Base-by-base conservation (phyloP, 352 stramenopile genomes). In the Stephanocyclus meneghinianus region DNA sequence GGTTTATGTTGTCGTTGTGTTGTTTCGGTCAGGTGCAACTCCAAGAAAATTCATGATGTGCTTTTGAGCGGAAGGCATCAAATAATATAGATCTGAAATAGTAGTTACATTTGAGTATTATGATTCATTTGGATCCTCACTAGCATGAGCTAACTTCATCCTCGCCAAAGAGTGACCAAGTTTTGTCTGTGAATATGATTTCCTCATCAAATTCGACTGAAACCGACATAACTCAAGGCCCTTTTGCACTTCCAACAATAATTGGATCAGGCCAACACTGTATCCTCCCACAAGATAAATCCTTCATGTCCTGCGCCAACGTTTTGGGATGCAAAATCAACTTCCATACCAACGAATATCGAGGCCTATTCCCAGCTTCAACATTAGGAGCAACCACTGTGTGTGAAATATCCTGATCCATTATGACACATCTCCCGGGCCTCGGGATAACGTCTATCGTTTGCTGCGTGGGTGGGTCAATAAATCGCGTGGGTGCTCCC, bases 301-400 rank as follows among this genome's bases (percentile, higher is more conserved):
- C 55, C 44, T 67, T 76, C 84, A 90, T 88, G 45, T 85, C 78
- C 57, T 90, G 84, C 21, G 72, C 29, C 11, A 61, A 44, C 47
- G 35, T 44, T 67, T 80, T 87, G 7, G 86, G 87, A 77, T 90
- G 86, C 40, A 93, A 71, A 55, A 93, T 83, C 6, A 93, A 78
- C 72, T 93, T 93, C 80, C 85, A 89, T 9, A 92, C 88, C 11
- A 93, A 78, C 9, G 85, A 91, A 71, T 91, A 93, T 40, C 87
- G 68, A 42, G 88, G 88, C 44, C 83, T 45, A 9, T 79, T 77
- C 0, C 86, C 87, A 47, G 81, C 81, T 51, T 72, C 66, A 11
- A 53, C 26, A 42, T 42, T 84, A 8, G 88, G 88, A 60, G 86
- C 81, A 15, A 86, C 79, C 40, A 92, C 86, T 4, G 76, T 87